Base-by-base conservation (phyloP, 1,284 basidiomycete genomes). In the Naganishia liquefaciens region DNA sequence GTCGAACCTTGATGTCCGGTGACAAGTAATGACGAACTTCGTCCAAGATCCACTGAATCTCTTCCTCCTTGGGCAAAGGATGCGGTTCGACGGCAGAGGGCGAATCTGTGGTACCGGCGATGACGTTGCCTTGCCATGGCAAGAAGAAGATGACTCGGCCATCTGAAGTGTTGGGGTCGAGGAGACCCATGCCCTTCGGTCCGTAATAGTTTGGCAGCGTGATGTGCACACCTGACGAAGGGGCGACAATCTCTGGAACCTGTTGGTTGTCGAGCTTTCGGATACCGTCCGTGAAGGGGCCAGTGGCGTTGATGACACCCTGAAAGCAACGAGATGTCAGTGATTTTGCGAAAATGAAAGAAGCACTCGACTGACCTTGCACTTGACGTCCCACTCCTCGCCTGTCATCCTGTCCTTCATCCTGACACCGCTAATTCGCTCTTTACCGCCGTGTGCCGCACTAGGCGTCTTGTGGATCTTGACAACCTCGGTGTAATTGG, bases 131-230 rank as follows among this genome's bases (percentile, higher is more conserved):
- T 80, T 97, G 90, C 95, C 95, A 99, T 0, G 95, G 95, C 23
- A 99, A 84, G 86, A 98, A 97, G 84, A 98, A 99, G 75, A 98
- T 95, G 67, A 99, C 94, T 51, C 95, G 88, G 0, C 95, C 95
- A 72, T 99, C 95, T 0, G 90, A 93, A 9, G 95, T 98, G 11
- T 91, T 84, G 0, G 95, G 95, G 80, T 99, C 95, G 62, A 99
- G 86, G 7, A 99, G 84, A 55, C 94, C 95, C 90, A 98, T 97
- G 65, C 86, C 90, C 57, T 91, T 88, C 2, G 95, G 94, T 7
- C 92, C 91, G 76, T 96, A 98, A 82, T 98, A 99, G 77, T 91
- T 92, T 2, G 95, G 95, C 13, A 99, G 86, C 0, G 95, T 97
- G 79, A 98, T 93, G 81, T 98, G 95, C 33, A 96, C 88, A 44